phyloP scores from a whole-genome alignment of 352 stramenopile species.

The Phytophthora sojae region DNA sequence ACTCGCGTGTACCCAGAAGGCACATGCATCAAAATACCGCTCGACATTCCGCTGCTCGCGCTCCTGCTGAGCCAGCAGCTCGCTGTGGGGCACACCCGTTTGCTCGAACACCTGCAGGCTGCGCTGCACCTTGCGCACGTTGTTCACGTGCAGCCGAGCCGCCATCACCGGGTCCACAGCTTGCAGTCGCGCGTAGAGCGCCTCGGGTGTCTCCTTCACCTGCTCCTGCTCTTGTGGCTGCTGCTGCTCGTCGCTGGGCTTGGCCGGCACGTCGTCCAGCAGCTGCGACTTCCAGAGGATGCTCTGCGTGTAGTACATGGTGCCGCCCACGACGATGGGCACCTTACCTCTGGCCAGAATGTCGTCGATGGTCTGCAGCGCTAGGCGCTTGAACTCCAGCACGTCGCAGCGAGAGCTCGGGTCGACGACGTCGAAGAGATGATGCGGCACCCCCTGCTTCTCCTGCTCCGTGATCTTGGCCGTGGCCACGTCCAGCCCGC shows the following conservation, averaged over 20 bases:
- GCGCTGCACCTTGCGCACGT: conserved; percentile 87
- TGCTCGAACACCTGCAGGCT: conserved; percentile 88
- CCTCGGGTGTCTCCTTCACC: conserved; percentile 52
- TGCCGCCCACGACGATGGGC: conserved; percentile 92
- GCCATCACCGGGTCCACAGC: conserved; percentile 88
- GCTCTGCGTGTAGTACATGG: conserved; percentile 94
- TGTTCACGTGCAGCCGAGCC: conserved; percentile 81
- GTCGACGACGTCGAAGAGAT: conserved; percentile 90
- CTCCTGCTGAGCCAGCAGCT: conserved; percentile 69
- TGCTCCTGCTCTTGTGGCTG: conserved; percentile 6
- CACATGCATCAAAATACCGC: conserved; percentile 79
- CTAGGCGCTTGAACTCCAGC: conserved; percentile 81
- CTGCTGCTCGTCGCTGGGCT: neutral
- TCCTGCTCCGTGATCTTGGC: conserved; percentile 90
- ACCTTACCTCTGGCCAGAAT: conserved; percentile 88
- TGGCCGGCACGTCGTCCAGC: conserved; percentile 71
- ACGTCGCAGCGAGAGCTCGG: conserved; percentile 81
- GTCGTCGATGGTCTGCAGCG: conserved; percentile 82
- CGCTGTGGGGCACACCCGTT: conserved; percentile 79
- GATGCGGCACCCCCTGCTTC: conserved; percentile 89
- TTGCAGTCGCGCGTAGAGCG: conserved; percentile 67
- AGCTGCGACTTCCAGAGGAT: conserved; percentile 90
- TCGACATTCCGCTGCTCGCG: conserved; percentile 53
- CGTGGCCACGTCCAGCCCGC: conserved; percentile 88
- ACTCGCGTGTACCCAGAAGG: conserved; percentile 87